Base-by-base conservation (phyloP, 2,329 filamentous ascomycete species). In the Fusarium siculi region DNA sequence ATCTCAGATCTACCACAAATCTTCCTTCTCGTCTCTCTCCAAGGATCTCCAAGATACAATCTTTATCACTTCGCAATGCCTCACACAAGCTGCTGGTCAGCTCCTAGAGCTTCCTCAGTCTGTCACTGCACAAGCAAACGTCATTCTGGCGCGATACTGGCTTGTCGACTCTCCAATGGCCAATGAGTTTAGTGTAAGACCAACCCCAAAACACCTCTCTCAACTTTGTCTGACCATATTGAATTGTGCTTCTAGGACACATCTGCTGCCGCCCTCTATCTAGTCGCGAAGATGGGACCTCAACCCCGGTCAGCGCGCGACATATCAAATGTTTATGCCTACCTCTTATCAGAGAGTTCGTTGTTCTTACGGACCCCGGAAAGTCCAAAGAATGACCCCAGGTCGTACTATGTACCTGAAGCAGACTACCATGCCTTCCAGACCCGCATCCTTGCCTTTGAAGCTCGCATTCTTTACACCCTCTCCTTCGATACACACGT, bases 401-500 rank as follows among this genome's bases (percentile, higher is more conserved):
- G 85, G 42, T 81, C 85, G 11, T 93, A 93, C 82, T 93, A 92
- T 80, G 88, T 96, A 58, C 89, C 92, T 64, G 94, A 97, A 79
- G 87, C 90, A 50, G 87, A 87, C 42, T 97, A 96, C 82, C 88
- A 91, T 67, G 80, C 86, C 64, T 89, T 90, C 75, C 90, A 92
- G 73, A 83, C 85, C 25, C 86, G 87, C 19, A 86, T 98, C 9
- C 87, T 97, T 49, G 84, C 87, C n/a, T 88, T 92, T 54, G 96
- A 99, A 82, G 89, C 92, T 7, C 89, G 91, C 44, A 90, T 98
- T 23, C 87, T 98, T 4, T 90, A 90, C 68, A 87, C 90, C 0
- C 86, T 98, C 1, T 91, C 91, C 19, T 98, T 97, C 81, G 89
- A 97, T 77, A 93, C 92, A 4, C 93, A 96, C 75, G 93, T 97